Conservation (phyloP, 2,329 filamentous ascomycete species). For the Calonectria pteridis region DNA sequence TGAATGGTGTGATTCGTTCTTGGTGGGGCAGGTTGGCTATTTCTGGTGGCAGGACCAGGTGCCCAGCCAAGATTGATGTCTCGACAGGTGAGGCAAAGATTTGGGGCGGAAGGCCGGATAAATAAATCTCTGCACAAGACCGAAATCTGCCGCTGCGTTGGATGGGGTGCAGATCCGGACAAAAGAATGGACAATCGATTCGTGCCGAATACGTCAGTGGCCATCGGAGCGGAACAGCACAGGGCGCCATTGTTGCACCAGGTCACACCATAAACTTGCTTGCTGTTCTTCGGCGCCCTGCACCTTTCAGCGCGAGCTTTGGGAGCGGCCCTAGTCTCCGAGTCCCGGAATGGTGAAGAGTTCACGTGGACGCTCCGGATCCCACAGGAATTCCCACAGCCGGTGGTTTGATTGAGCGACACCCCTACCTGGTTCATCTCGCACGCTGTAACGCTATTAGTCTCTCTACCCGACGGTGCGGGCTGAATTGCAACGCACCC, state of each 20-base stretch:
- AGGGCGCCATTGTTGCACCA: neutral
- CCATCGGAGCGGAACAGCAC: neutral
- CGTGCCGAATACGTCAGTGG: neutral
- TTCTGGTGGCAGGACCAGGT: neutral
- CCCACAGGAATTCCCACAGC: neutral
- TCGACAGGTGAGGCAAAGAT: neutral
- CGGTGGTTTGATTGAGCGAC: no score
- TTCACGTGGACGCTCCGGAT: neutral
- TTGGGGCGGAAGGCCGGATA: neutral
- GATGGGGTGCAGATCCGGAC: neutral
- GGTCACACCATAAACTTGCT: neutral
- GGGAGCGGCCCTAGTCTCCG: no score
- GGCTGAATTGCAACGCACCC: neutral
- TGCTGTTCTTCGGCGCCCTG: neutral
- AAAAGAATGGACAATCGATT: neutral
- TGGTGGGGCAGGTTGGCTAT: neutral
- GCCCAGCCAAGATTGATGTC: neutral
- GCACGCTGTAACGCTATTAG: neutral
- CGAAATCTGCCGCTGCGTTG: neutral
- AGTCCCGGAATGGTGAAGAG: neutral
- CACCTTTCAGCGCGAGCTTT: neutral
- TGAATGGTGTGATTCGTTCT: neutral
- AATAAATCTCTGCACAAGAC: neutral
- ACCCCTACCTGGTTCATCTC: neutral
- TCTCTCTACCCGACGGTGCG: neutral